Evolutionary conservation across 2,329 filamentous ascomycete genomes (phyloP), one percentile per base, ranked within the genome.

Genomic region (Hyphodiscus sp.): DNA sequence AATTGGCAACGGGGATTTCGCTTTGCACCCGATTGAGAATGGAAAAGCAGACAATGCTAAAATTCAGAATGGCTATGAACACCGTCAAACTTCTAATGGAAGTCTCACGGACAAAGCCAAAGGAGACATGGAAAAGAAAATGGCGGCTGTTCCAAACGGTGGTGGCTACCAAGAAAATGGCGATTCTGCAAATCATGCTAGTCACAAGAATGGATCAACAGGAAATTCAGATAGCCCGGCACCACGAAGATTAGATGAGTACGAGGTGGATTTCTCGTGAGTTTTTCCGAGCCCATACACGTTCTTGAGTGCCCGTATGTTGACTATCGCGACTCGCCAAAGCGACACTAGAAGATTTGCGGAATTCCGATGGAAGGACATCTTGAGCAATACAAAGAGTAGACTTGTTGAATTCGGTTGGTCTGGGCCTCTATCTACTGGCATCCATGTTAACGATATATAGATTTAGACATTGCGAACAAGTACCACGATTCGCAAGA

Each of bases 291-390:
- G 11, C 13, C 16, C 33, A 13, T 8, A 26, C 23, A 26, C 23
- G 23, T 4, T 38, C 13, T 38, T 38, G 13, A 6, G 33, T 38
- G 5, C 11, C 33, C 13, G 4, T 38, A n/a, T n/a, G n/a, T 4
- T 38, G 13, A 38, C 33, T 6, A n/a, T 15, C 5, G 13, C 4
- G 33, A n/a, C 29, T n/a, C n/a, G n/a, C n/a, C n/a, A n/a, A 47
- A 26, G 45, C 9, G 20, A 47, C 26, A 26, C 45, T 13, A 47
- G 45, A 13, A 30, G 26, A 18, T 47, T 26, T 29, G 50, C 45
- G 9, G 18, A 47, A 7, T 16, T 2, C 13, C 50, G 50, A 52
- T 52, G 43, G 50, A 23, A 43, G 23, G 50, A 52, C 29, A 20
- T 52, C 23, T 15, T 52, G 20, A 41, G 41, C 13, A 20, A 11